A percentile compares a stretch with the other conserved stretches of the same genome.
Evolutionary conservation across 148 eudicot species (phyloP).

Genomic region (Pouteria glomerata): DNA sequence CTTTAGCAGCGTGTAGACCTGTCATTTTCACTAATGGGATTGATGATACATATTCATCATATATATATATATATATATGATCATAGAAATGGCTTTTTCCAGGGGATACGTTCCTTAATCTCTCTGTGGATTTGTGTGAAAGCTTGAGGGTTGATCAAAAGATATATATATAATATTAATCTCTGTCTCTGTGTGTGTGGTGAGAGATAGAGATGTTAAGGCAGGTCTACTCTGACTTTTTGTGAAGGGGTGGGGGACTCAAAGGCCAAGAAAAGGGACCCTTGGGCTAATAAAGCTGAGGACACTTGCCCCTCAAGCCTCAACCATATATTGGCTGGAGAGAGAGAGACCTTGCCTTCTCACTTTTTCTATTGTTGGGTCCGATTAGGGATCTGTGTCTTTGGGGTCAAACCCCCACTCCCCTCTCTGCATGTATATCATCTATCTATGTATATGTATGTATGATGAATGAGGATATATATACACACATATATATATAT

Average conservation of each 20-base stretch:
- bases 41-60: no score
- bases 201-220: not conserved
- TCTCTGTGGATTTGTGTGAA: not conserved
- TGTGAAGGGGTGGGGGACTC: not conserved
- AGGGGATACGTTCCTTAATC: not conserved
- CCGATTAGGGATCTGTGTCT: not conserved
- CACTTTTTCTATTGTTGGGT: not conserved
- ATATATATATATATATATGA: no score
- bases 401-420: no score
- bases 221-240: not conserved
- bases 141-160: not conserved
- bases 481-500: no score
- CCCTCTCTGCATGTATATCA: no score
- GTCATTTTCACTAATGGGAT: not conserved
- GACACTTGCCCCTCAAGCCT: not conserved
- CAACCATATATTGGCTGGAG: no score
- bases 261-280: slow-evolving; percentile 8
- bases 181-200: not conserved
- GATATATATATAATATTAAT: no score
- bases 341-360: not conserved
- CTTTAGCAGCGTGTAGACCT: not conserved
- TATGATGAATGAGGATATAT: no score
- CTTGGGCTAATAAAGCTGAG: slow-evolving; percentile 6
- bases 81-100: not conserved
- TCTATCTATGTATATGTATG: no score